Evolutionary conservation across 1,284 basidiomycete genomes (phyloP).

Genomic region (Melampsora americana): DNA sequence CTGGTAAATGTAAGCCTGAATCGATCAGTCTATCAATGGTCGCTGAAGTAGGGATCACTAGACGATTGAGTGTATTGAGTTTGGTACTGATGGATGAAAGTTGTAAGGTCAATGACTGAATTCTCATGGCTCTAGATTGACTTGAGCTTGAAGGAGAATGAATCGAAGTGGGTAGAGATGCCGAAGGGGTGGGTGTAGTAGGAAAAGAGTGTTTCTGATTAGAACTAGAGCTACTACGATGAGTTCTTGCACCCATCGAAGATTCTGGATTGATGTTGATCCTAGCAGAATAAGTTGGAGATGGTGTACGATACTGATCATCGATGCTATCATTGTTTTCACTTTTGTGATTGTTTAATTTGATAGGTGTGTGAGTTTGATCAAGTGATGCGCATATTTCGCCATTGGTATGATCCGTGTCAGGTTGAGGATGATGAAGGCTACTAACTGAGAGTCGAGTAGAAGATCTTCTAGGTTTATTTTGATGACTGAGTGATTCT

Average conservation of each 20-base stretch:
- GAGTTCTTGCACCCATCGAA: not conserved
- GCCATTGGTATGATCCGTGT: conserved; percentile 10
- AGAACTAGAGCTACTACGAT: not conserved
- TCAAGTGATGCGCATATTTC: not conserved
- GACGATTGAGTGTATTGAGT: conserved; percentile 31
- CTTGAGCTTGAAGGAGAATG: conserved; percentile 25
- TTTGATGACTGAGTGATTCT: not conserved
- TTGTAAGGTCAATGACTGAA: conserved; percentile 39
- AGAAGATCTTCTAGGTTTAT: not conserved
- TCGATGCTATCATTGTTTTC: not conserved
- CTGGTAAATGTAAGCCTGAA: conserved; percentile 33
- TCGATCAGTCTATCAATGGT: conserved; percentile 39
- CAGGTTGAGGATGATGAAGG: not conserved
- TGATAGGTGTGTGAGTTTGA: not conserved
- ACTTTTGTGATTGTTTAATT: not conserved
- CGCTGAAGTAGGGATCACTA: conserved; percentile 22
- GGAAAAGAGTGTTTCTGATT: not conserved
- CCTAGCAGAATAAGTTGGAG: not conserved
- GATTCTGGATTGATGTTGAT: not conserved
- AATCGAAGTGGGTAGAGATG: not conserved
- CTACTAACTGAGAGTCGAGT: not conserved
- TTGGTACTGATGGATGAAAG: conserved; percentile 37
- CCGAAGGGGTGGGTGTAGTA: not conserved
- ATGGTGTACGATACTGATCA: not conserved
- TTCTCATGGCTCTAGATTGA: conserved; percentile 40